Percentiles rank a stretch among this genome's conserved stretches.
These are phyloP conservation scores for Colletotrichum tabaci DNA, from an alignment of 2,329 filamentous ascomycete genomes.

Conservation along the genomic window DNA sequence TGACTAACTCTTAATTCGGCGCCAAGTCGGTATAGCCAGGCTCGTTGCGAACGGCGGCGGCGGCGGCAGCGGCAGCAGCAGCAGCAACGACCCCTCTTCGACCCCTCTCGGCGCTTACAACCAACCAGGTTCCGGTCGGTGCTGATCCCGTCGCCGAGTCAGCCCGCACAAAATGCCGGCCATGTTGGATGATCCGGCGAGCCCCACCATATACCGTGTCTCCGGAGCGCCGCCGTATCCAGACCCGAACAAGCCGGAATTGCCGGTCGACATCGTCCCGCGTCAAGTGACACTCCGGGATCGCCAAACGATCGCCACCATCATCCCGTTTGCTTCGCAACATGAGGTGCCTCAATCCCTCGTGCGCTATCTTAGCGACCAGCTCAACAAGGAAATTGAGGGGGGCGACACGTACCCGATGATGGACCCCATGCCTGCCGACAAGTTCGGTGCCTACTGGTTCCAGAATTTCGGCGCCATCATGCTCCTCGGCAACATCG, in stretches of 20 bases:
- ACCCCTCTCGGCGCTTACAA: neutral
- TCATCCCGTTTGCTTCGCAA: slow-evolving; percentile 85
- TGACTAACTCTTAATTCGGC: slow-evolving; percentile 27
- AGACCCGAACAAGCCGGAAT: slow-evolving; percentile 70
- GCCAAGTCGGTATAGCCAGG: slow-evolving; percentile 15
- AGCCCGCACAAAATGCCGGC: slow-evolving; percentile 74
- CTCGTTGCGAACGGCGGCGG: slow-evolving; percentile 11
- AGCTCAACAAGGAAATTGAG: slow-evolving; percentile 92
- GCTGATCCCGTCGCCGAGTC: slow-evolving; percentile 19
- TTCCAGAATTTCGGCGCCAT: slow-evolving; percentile 91
- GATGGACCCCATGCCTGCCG: slow-evolving; percentile 81
- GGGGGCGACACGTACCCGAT: slow-evolving; percentile 94
- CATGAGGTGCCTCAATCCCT: slow-evolving; percentile 83
- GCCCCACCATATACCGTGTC: slow-evolving; percentile 78
- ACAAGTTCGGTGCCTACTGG: slow-evolving; percentile 87
- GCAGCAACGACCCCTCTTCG: slow-evolving; percentile 3
- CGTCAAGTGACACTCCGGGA: slow-evolving; percentile 87
- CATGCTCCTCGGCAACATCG: slow-evolving; percentile 86
- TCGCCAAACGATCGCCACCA: slow-evolving; percentile 85
- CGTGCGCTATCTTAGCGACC: slow-evolving; percentile 83
- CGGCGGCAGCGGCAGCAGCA: neutral
- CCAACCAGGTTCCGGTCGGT: slow-evolving; percentile 18
- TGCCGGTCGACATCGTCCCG: slow-evolving; percentile 79
- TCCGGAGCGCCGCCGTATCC: slow-evolving; percentile 78
- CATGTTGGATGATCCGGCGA: slow-evolving; percentile 82